Evolutionary conservation across 495 filamentous ascomycete genomes (phyloP).

Genomic region (Pyronema omphalodes): DNA sequence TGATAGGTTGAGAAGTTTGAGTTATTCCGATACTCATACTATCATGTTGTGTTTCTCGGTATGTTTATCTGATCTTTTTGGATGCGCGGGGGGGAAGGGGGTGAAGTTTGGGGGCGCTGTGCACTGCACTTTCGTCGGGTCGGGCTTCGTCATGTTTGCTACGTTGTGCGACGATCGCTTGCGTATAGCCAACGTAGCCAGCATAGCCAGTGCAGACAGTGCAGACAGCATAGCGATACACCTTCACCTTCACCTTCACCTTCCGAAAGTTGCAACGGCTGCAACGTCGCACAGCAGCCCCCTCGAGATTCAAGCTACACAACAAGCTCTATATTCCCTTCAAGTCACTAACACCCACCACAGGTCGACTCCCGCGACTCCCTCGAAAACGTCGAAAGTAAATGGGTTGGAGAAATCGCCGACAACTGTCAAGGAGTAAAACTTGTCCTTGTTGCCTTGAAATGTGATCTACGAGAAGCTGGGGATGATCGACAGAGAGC

Average conservation of each 20-base stretch:
- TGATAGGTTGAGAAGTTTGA: slow-evolving; percentile 82
- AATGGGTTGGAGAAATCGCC: slow-evolving; percentile 94
- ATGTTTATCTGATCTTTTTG: slow-evolving; percentile 9
- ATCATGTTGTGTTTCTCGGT: slow-evolving; percentile 97
- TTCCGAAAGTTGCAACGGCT: no score
- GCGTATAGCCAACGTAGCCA: no score
- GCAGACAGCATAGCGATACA: no score
- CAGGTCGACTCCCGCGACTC: slow-evolving; percentile 83
- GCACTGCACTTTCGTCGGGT: not conserved
- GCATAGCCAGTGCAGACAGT: no score
- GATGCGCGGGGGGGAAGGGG: not conserved
- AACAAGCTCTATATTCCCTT: not conserved
- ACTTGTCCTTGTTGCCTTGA: slow-evolving; percentile 86
- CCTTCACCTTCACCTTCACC: no score
- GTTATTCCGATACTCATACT: slow-evolving; percentile 93
- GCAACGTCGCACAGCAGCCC: no score
- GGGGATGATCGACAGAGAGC: slow-evolving; percentile 33
- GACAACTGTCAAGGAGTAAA: slow-evolving; percentile 93
- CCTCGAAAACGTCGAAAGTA: slow-evolving; percentile 92
- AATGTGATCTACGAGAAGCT: slow-evolving; percentile 78
- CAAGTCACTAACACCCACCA: not conserved
- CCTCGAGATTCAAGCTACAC: no score
- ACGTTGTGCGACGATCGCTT: no score
- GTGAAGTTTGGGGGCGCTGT: no score
- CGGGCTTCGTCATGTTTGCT: no score